Evolutionary conservation across 208 protist genomes (phyloP), one percentile per base, ranked within the genome.

Genomic region (Vickermania ingenoplastis): DNA sequence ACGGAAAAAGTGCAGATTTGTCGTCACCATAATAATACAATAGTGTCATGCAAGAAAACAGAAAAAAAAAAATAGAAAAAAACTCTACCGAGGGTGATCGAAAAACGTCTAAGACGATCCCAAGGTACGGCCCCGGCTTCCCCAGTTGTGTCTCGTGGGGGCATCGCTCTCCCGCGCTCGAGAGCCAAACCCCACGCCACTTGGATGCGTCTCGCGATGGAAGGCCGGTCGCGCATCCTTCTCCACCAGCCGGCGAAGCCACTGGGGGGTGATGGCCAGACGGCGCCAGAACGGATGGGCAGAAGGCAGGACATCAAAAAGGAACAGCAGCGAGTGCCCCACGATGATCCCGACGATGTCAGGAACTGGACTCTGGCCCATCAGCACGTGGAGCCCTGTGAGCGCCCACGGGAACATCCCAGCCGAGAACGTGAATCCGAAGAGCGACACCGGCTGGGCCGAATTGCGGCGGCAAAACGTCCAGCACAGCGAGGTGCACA

Each of bases 401-500:
- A 95, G 57, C 29, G 84, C 71, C 86, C 89, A 95, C 21, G 89
- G 89, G 57, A 95, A 95, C 3, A 81, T 67, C 14, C 63, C 65
- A 25, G 89, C 78, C 30, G 68, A 63, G 59, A 92, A 95, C 11
- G 79, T 71, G 53, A 95, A 95, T 26, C 74, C 75, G 57, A 88
- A 93, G 23, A 95, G 63, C 1, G 65, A 71, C 30, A 92, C 69
- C 22, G 61, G 61, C 41, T 76, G 41, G 50, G 77, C 71, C 0
- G 81, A 76, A 63, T 93, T 74, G 22, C 89, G 83, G 67, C 90
- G 91, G 75, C 86, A 95, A 57, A 87, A 91, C n/a, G 92, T 71
- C 86, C 89, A 95, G 63, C 83, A 90, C 21, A 95, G 71, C 2
- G 81, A 61, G 74, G 92, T 86, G 17, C 79, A 57, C 27, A 94